phyloP scores from a whole-genome alignment of 2,329 filamentous ascomycete species.

The Massarina eburnea region DNA sequence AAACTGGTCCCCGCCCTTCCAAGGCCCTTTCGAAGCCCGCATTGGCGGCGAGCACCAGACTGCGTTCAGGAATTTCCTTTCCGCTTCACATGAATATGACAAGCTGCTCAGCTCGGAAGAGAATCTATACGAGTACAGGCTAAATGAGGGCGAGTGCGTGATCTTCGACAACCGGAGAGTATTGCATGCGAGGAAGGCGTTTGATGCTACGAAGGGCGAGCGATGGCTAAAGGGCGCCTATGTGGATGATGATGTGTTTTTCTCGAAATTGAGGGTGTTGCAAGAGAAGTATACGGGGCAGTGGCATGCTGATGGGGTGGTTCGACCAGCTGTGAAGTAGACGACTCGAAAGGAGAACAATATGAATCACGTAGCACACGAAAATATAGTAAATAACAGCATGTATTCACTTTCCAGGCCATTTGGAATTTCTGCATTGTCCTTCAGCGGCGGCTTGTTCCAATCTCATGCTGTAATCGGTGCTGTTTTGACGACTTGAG shows the following conservation, averaged over 20 bases:
- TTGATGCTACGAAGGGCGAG: constrained; percentile 67
- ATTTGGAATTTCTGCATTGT: too few species aligned
- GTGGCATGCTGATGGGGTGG: constrained; percentile 40
- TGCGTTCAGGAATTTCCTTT: constrained; percentile 32
- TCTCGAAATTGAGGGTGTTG: constrained; percentile 50
- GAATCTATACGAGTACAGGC: constrained; percentile 68
- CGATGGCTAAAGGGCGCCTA: constrained; percentile 88
- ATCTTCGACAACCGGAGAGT: constrained; percentile 89
- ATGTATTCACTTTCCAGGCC: too few species aligned
- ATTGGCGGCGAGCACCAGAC: constrained; percentile 32
- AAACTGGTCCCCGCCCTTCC: constrained; percentile 81
- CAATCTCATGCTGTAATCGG: too few species aligned
- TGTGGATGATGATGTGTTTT: constrained; percentile 67
- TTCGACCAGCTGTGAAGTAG: constrained; percentile 19
- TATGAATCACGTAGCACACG: too few species aligned
- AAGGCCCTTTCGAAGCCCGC: constrained; percentile 55
- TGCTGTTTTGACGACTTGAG: too few species aligned
- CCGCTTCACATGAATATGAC: constrained; percentile 59
- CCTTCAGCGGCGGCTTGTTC: too few species aligned
- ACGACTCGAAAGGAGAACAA: too few species aligned
- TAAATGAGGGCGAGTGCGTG: constrained; percentile 82
- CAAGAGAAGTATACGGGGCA: constrained; percentile 36
- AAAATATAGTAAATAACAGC: too few species aligned
- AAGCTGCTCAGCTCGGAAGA: constrained; percentile 57
- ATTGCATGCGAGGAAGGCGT: constrained; percentile 79